A percentile compares a stretch with the other conserved stretches of the same genome.
These are phyloP conservation scores for Cercospora zeina DNA, from an alignment of 2,329 filamentous ascomycete species.

Conservation along the genomic window DNA sequence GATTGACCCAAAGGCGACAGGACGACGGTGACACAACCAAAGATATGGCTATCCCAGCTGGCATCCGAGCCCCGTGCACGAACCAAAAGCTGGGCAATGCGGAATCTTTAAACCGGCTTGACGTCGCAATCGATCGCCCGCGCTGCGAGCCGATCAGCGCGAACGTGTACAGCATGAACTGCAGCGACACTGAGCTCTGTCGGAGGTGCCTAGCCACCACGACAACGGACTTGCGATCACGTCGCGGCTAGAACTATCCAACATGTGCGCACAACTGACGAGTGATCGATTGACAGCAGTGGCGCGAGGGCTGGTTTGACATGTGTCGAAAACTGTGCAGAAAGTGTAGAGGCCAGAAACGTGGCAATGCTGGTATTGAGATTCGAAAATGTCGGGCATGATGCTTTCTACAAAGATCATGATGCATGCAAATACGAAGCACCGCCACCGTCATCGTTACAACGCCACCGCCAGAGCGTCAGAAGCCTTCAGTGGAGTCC, in stretches of 20 bases:
- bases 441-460: slow-evolving; percentile 1
- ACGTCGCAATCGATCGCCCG: not conserved
- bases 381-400: not conserved
- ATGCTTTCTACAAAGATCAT: not conserved
- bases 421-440: not conserved
- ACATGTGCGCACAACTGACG: not conserved
- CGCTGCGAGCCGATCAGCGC: not conserved
- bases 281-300: not conserved
- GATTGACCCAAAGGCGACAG: not conserved
- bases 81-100: not conserved
- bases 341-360: not conserved
- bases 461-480: not conserved
- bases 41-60: not conserved
- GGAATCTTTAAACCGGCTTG: not conserved
- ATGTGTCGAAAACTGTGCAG: not conserved
- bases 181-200: not conserved
- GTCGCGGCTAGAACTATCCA: not conserved
- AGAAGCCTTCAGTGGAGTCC: not conserved
- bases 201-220: not conserved
- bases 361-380: not conserved
- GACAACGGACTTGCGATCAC: not conserved
- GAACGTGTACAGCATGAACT: not conserved
- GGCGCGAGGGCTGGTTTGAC: not conserved
- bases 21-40: not conserved
- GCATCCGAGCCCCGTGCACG: not conserved